Percentiles rank a stretch among this genome's conserved stretches.
Evolutionary conservation across 139 green algal species (phyloP).

Genomic region (Tetradesmus obliquus): DNA sequence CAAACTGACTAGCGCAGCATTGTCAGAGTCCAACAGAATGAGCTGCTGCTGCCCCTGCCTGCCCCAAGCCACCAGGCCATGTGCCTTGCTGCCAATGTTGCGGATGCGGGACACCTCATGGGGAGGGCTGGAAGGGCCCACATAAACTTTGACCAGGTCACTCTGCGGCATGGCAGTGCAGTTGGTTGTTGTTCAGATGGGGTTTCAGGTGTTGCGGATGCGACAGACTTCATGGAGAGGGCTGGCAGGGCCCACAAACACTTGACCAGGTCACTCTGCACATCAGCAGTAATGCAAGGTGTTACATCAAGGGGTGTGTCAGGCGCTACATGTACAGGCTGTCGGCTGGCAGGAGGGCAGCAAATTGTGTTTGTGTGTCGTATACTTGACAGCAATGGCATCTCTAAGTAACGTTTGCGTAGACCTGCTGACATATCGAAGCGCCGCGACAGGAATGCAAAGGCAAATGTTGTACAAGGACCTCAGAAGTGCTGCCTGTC

Average conservation of each 20-base stretch:
- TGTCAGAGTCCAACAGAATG: constrained; percentile 73
- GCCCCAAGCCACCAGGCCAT: constrained; percentile 69
- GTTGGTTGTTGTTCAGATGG: neutral
- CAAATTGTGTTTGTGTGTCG: too few relatives aligned
- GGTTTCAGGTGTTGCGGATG: neutral
- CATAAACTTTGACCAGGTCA: constrained; percentile 60
- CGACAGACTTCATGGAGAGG: neutral
- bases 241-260: too few relatives aligned
- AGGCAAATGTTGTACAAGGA: too few relatives aligned
- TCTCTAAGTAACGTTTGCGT: too few relatives aligned
- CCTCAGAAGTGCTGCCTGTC: neutral
- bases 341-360: too few relatives aligned
- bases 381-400: too few relatives aligned
- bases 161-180: constrained; percentile 46
- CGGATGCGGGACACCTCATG: constrained; percentile 43
- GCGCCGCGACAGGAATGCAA: too few relatives aligned
- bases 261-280: too few relatives aligned
- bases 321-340: too few relatives aligned
- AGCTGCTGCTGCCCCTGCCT: constrained; percentile 18
- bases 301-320: too few relatives aligned
- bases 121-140: constrained; percentile 19
- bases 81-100: constrained; percentile 66
- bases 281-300: too few relatives aligned
- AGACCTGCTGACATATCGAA: too few relatives aligned
- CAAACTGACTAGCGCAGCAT: constrained; percentile 48